Percentiles rank a stretch among this genome's conserved stretches.
Conservation (phyloP, 768 basidiomycete species). For the Kwoniella europaea region DNA sequence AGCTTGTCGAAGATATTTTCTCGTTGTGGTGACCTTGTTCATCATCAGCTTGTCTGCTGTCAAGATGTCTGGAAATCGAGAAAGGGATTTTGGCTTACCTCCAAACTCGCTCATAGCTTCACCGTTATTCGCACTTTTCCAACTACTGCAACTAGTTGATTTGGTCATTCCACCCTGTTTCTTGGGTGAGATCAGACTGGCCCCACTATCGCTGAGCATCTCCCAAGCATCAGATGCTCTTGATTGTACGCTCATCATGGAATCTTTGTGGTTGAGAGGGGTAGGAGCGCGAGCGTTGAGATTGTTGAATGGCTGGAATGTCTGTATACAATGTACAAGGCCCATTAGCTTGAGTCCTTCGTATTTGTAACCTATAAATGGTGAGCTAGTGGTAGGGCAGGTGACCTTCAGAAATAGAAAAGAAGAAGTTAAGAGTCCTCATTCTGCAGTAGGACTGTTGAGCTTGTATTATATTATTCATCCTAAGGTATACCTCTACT, state of each 20-base stretch:
- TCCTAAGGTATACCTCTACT: neutral
- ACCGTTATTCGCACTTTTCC: conserved; percentile 52
- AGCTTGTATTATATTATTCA: conserved; percentile 2
- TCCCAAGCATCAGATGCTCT: conserved; percentile 43
- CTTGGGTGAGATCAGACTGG: conserved; percentile 43
- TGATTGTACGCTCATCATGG: conserved; percentile 22
- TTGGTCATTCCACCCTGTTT: conserved; percentile 29
- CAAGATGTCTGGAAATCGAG: neutral
- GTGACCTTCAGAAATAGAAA: neutral
- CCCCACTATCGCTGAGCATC: conserved; percentile 42
- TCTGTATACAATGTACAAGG: neutral
- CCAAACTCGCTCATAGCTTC: conserved; percentile 48
- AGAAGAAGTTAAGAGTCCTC: conserved; percentile 4
- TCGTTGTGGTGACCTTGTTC: conserved; percentile 11
- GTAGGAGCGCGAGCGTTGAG: conserved; percentile 6
- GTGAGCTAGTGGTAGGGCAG: neutral
- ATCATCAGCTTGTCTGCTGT: too few species aligned
- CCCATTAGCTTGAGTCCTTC: too few species aligned
- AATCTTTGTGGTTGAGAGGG: conserved; percentile 17
- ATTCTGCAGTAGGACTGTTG: conserved; percentile 8
- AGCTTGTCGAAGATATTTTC: conserved; percentile 18
- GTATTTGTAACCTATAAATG: neutral
- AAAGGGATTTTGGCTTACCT: conserved; percentile 14
- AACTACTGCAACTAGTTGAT: conserved; percentile 34
- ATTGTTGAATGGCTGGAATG: neutral